Evolutionary conservation across 768 basidiomycete species (phyloP), one percentile per base, ranked within the genome.

Genomic region (Leccinum fibrillosum): DNA sequence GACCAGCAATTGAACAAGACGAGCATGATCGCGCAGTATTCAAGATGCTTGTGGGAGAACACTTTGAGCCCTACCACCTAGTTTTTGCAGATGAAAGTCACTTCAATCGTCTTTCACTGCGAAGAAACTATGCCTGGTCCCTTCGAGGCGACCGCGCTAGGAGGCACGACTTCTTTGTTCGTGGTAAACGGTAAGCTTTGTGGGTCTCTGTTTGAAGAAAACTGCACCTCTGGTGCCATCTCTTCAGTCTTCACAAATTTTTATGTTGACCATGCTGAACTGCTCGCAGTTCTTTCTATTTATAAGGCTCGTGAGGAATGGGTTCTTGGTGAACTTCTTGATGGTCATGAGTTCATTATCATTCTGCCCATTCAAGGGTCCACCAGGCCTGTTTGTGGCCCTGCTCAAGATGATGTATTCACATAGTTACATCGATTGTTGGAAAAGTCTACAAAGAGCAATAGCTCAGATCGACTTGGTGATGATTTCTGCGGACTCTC

Each of bases 141-240:
- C 26, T 26, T 26, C 7, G 7, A 26, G 26, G 26, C 7, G 7
- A 26, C 26, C 26, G 7, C 7, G 26, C 26, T 26, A 26, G 26
- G 7, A 26, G 26, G 26, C 26, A 26, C 0, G 1, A 26, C 26
- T 26, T 26, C 7, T 26, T 26, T 26, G 26, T 26, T 26, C 7
- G 26, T 26, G 26, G 26, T 26, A 26, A 26, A 26, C 26, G 1
- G 26, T 26, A 26, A 53, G 52, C 52, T 53, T 53, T n/a, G 39
- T 53, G 39, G 39, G 39, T 53, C 23, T 42, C 52, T 53, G n/a
- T 53, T 53, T 44, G 39, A 53, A 53, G 52, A 30, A 44, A 53
- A 53, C 52, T 53, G 52, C 52, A 53, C 52, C 39, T 42, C 52
- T 44, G 52, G 52, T 44, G 52, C 52, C 17, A 39, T 53, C 39